Percentiles rank a stretch among this genome's conserved stretches.
These are phyloP conservation scores for Leccinum variicolor DNA, from an alignment of 768 basidiomycete genomes.

Conservation along the genomic window DNA sequence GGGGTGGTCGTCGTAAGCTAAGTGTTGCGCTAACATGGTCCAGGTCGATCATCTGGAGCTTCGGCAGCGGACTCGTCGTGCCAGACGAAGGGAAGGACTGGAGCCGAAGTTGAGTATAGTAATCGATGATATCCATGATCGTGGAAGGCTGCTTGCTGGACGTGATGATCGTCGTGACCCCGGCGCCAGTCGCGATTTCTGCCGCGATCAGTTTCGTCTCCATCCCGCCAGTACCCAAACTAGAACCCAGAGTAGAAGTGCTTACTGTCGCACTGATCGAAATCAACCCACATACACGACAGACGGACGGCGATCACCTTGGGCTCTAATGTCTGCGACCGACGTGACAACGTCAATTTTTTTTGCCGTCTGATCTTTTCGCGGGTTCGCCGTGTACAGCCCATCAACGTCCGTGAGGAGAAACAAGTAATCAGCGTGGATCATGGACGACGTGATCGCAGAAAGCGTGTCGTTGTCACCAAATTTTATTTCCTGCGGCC, in stretches of 20 bases:
- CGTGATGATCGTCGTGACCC: slow-evolving; percentile 88
- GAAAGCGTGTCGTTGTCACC: slow-evolving; percentile 99
- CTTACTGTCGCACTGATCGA: slow-evolving; percentile 55
- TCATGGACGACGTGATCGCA: slow-evolving; percentile 96
- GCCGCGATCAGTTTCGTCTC: slow-evolving; percentile 98
- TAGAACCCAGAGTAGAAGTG: slow-evolving; percentile 88
- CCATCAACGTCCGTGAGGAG: slow-evolving; percentile 96
- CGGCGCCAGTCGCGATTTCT: slow-evolving; percentile 93
- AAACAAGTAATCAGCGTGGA: slow-evolving; percentile 96
- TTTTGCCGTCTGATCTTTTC: slow-evolving; percentile 80
- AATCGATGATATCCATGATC: slow-evolving; percentile 81
- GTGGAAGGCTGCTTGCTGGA: slow-evolving; percentile 75
- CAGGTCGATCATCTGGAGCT: slow-evolving; percentile 21
- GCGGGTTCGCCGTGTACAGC: slow-evolving; percentile 91
- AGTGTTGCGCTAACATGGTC: slow-evolving; percentile 22
- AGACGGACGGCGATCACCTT: slow-evolving; percentile 50
- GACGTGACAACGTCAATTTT: slow-evolving; percentile 82
- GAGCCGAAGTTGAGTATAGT: slow-evolving; percentile 48
- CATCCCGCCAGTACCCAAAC: slow-evolving; percentile 97
- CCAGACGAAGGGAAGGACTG: slow-evolving; percentile 35
- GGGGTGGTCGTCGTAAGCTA: slow-evolving; percentile 56
- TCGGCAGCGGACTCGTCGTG: slow-evolving; percentile 25
- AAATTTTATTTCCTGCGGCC: slow-evolving; percentile 94
- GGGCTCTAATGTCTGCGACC: slow-evolving; percentile 70
- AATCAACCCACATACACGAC: background rate